Evolutionary conservation across 352 stramenopile species (phyloP), one percentile per base, ranked within the genome.

Genomic region (Thraustotheca clavata): DNA sequence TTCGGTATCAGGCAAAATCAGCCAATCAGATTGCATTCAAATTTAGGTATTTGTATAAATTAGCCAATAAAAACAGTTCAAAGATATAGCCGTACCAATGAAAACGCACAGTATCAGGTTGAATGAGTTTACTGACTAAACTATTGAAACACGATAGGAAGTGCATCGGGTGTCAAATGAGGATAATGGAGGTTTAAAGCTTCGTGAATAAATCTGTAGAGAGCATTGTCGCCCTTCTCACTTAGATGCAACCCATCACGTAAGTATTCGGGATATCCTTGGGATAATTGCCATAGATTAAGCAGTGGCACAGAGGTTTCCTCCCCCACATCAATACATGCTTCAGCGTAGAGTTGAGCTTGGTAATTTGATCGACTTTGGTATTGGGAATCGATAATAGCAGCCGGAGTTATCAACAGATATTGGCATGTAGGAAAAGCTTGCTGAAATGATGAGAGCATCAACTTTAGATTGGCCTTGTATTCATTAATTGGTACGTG

Each of bases 161-260:
- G 22, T 5, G 24, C 24, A 32, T 65, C 57, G 12, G 57, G 38
- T 18, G 41, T 38, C 22, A 65, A 24, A 9, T 36, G 16, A 5
- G 57, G 57, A 5, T n/a, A 65, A 18, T 7, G 41, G 18, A 11
- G 12, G 11, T n/a, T 9, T n/a, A 65, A 57, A 27, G 22, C 8
- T 16, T 20, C 4, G 1, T 40, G 41, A 7, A 65, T n/a, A 8
- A 29, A 12, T 5, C 12, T 2, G 35, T 65, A 39, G 1, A 65
- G 18, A 1, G 22, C 24, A 5, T 41, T 11, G n/a, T 65, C 57
- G 57, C 57, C 57, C n/a, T 65, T 43, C 29, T 24, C 38, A 16
- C n/a, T 65, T 33, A 65, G 26, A 29, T 65, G 57, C 11, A 65
- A n/a, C 33, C 57, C 57, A 26, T 65, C 57, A 32, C 9, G 7